These are phyloP conservation scores for Picochlorum sp. DNA, from an alignment of 139 green algal species.

Conservation along the genomic window DNA sequence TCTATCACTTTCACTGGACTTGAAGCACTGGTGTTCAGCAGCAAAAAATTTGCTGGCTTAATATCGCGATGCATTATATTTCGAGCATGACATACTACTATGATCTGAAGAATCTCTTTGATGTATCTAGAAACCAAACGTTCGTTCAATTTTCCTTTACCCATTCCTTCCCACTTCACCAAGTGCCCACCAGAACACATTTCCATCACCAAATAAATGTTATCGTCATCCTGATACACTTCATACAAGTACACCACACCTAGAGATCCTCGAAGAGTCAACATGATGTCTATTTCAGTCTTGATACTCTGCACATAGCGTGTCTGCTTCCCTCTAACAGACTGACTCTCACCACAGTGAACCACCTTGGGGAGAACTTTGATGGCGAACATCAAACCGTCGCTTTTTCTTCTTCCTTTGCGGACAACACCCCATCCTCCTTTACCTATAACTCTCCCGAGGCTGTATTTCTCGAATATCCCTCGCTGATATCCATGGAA, in stretches of 20 bases:
- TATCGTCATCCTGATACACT: conserved; percentile 34
- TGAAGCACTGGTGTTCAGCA: conserved; percentile 16
- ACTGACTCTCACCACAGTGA: conserved; percentile 1
- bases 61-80: conserved; percentile 40
- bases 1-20: conserved; percentile 44
- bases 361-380: conserved; percentile 29
- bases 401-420: not conserved
- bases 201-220: conserved; percentile 39
- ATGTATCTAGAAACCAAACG: conserved; percentile 28
- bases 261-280: conserved; percentile 24
- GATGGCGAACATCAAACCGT: conserved; percentile 12
- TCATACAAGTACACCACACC: conserved; percentile 32
- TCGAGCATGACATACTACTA: conserved; percentile 36
- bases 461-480: conserved; percentile 4
- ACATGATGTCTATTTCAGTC: conserved; percentile 31
- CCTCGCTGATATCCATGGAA: conserved; percentile 7
- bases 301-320: conserved; percentile 9
- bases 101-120: conserved; percentile 27
- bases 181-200: conserved; percentile 40
- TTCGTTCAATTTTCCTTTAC: conserved; percentile 23
- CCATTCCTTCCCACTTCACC: conserved; percentile 12
- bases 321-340: conserved; percentile 10
- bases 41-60: conserved; percentile 45
- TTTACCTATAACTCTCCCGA: conserved; percentile 13
- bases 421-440: conserved; percentile 19